These are phyloP conservation scores for Rhizopus delemar DNA, from an alignment of 371 early-diverging fungal genomes.

Conservation along the genomic window DNA sequence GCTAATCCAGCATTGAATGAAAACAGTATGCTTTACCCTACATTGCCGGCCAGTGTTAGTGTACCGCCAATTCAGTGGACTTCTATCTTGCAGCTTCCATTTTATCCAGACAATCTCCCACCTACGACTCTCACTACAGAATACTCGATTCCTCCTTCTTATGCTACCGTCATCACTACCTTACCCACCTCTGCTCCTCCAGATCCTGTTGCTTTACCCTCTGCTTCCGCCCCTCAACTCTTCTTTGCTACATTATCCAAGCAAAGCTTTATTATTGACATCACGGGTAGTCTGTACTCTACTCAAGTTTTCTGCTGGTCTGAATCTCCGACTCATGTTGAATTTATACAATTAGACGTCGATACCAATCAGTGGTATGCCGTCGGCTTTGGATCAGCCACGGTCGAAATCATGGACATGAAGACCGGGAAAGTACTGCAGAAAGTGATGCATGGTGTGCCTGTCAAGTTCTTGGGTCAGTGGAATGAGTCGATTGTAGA, in stretches of 20 bases:
- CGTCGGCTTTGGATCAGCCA: slow-evolving; percentile 40
- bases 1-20: slow-evolving; percentile 8
- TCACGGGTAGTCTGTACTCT: slow-evolving; percentile 39
- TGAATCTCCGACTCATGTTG: slow-evolving; percentile 39
- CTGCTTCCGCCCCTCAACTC: slow-evolving; percentile 40
- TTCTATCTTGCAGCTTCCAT: slow-evolving; percentile 45
- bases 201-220: slow-evolving; percentile 46
- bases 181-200: slow-evolving; percentile 24
- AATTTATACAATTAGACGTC: slow-evolving; percentile 29
- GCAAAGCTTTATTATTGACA: slow-evolving; percentile 49
- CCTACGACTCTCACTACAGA: slow-evolving; percentile 38
- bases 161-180: slow-evolving; percentile 38
- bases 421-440: slow-evolving; percentile 31
- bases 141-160: slow-evolving; percentile 46
- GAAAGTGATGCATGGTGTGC: slow-evolving; percentile 39
- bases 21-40: slow-evolving; percentile 4
- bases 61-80: slow-evolving; percentile 44
- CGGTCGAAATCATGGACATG: slow-evolving; percentile 38
- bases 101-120: slow-evolving; percentile 44
- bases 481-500: slow-evolving; percentile 20
- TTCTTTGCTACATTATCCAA: slow-evolving; percentile 46
- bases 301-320: slow-evolving; percentile 45
- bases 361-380: slow-evolving; percentile 33
- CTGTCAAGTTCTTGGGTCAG: slow-evolving; percentile 38
- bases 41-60: slow-evolving; percentile 24